Evolutionary conservation across 768 basidiomycete genomes (phyloP).

Genomic region (Clitopilus hobsonii): DNA sequence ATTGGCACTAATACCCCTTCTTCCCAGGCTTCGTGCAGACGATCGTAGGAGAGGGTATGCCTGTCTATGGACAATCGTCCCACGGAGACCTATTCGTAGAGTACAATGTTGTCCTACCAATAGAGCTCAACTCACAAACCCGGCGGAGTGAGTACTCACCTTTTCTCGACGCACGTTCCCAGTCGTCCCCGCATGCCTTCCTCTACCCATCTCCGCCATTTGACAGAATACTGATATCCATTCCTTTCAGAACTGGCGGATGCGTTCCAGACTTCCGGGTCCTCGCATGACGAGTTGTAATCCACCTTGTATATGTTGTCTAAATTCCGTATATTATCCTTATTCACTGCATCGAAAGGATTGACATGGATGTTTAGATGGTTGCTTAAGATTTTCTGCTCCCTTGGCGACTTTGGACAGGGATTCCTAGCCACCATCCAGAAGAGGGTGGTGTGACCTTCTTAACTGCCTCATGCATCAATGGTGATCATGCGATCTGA

Average conservation of each 20-base stretch:
- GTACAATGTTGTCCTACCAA: constrained; percentile 88
- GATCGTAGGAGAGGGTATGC: constrained; percentile 89
- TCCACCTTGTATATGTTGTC: neutral
- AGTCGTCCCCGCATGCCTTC: neutral
- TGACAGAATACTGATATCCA: constrained; percentile 1
- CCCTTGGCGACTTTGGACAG: neutral
- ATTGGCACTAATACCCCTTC: neutral
- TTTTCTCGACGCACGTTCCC: neutral
- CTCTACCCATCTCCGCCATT: constrained; percentile 3
- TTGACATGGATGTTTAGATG: neutral
- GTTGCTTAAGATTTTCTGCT: neutral
- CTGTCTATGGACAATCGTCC: constrained; percentile 51
- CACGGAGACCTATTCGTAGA: constrained; percentile 89
- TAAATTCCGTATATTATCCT: neutral
- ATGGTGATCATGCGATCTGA: too few relatives aligned
- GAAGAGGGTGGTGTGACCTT: too few relatives aligned
- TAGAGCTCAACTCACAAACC: constrained; percentile 59
- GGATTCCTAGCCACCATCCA: too few relatives aligned
- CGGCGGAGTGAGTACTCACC: constrained; percentile 62
- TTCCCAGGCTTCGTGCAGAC: constrained; percentile 77
- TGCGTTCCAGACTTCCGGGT: constrained; percentile 16
- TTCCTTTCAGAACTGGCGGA: constrained; percentile 17
- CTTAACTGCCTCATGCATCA: too few relatives aligned
- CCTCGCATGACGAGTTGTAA: constrained; percentile 20
- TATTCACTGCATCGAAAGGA: neutral